Evolutionary conservation across 75 land plant genomes (phyloP).

Genomic region (Gnetum montanum): DNA sequence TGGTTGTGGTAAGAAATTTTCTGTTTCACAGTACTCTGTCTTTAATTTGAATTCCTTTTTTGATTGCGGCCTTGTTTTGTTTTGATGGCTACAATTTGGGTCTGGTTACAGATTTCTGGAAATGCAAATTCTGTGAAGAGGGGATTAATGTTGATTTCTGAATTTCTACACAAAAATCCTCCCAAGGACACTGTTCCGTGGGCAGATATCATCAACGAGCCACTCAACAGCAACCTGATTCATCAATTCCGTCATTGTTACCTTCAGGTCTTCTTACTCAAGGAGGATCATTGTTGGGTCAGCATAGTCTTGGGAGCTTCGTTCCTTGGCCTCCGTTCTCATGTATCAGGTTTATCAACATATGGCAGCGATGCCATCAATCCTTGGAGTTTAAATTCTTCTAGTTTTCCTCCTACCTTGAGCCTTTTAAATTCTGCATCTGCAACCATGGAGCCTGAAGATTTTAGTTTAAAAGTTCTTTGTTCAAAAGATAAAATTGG

Average conservation of each 20-base stretch:
- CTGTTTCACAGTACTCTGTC: too few species aligned
- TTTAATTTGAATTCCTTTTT: too few species aligned
- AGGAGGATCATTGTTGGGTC: constrained; percentile 20
- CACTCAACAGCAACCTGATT: constrained; percentile 18
- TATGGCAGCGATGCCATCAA: constrained; percentile 27
- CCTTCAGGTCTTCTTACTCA: constrained; percentile 28
- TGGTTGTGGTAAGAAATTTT: constrained; percentile 83
- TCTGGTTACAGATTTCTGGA: constrained; percentile 80
- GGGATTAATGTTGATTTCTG: constrained; percentile 61
- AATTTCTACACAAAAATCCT: constrained; percentile 63
- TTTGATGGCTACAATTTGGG: neutral
- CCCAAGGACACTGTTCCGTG: constrained; percentile 62
- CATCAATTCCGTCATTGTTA: constrained; percentile 43
- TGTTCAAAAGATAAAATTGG: constrained; percentile 90
- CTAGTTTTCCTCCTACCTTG: constrained; percentile 16
- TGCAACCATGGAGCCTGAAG: constrained; percentile 15
- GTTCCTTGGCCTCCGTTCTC: constrained; percentile 17
- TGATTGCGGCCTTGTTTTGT: neutral
- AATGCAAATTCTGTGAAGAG: constrained; percentile 46
- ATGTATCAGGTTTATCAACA: constrained; percentile 18
- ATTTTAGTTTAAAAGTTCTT: constrained; percentile 54
- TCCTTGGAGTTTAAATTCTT: constrained; percentile 30
- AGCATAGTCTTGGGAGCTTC: too few species aligned
- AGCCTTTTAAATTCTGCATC: neutral
- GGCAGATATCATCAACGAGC: constrained; percentile 29